These are phyloP conservation scores for Chernovozyma aurita DNA, from an alignment of 1,139 yeast species.

Conservation along the genomic window DNA sequence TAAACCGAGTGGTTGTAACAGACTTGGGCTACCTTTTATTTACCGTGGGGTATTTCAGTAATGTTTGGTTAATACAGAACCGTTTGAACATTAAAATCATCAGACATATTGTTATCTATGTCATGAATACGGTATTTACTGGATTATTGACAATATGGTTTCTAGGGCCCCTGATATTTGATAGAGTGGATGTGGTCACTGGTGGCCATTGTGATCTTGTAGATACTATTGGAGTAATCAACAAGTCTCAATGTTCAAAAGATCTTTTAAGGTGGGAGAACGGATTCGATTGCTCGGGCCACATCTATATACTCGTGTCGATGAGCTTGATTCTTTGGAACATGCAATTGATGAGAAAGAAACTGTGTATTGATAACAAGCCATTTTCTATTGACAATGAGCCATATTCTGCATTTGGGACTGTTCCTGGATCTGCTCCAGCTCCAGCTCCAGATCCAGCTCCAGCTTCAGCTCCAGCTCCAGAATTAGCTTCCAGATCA, in stretches of 20 bases:
- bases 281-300: constrained; percentile 66
- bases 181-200: constrained; percentile 30
- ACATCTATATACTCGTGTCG: constrained; percentile 38
- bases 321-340: constrained; percentile 41
- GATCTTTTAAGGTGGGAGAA: constrained; percentile 36
- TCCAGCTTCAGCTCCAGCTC: too few relatives aligned
- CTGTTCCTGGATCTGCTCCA: too few relatives aligned
- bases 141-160: constrained; percentile 34
- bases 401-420: too few relatives aligned
- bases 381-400: too few relatives aligned
- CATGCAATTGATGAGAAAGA: neutral
- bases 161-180: constrained; percentile 44
- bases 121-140: constrained; percentile 14
- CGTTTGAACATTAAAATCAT: neutral
- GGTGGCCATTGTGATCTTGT: constrained; percentile 38
- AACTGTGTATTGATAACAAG: neutral
- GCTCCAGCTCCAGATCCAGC: too few relatives aligned
- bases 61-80: constrained; percentile 6
- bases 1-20: constrained; percentile 20
- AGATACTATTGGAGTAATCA: constrained; percentile 2
- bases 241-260: neutral
- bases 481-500: too few relatives aligned
- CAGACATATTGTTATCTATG: constrained; percentile 10
- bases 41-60: constrained; percentile 14
- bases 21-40: constrained; percentile 28